Base-by-base conservation (phyloP, 106 monocot genomes). In the Xerophyta viscosa region DNA sequence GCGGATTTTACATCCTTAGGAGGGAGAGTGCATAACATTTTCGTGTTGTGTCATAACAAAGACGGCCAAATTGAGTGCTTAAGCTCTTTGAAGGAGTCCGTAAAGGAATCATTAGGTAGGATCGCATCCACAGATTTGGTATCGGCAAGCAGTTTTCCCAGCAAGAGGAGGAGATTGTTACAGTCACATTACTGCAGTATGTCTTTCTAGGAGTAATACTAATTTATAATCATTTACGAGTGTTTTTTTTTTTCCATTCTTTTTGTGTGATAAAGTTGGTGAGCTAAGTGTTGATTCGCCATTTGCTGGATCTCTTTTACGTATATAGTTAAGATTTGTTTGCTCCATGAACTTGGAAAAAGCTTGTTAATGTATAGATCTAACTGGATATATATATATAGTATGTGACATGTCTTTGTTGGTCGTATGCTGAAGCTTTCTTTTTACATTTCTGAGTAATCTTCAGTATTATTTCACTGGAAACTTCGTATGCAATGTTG, bases 1-100 rank as follows among this genome's bases (percentile, higher is more conserved):
- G 71, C 64, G 20, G 71, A 81, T 19, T 21, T 68, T 3, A 63
- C 41, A 1, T 62, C 55, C 15, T 20, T 81, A 6, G 71, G 76
- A 2, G 76, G 71, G 3, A 64, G 76, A 53, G 60, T 46, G 6
- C 27, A 50, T 9, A 57, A 49, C 50, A 64, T 72, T 20, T 82
- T 82, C 68, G n/a, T 68, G 3, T 30, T 82, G 2, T 68, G 71
- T 22, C 25, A 7, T 20, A 58, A 56, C 2, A 55, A 62, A 7
- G 39, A 50, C 10, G 17, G 37, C 24, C 41, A 25, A 11, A 27
- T 17, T 14, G 56, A 42, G 18, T 46, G 63, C 33, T 50, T 71
- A 31, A 60, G 58, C 29, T 71, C 76, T 14, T 36, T 76, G 4
- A 27, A 46, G 61, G 71, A 64, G 59, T 60, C 54, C 21, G 11